Base-by-base conservation (phyloP, 2,329 filamentous ascomycete species). In the Cryphonectria naterciae region DNA sequence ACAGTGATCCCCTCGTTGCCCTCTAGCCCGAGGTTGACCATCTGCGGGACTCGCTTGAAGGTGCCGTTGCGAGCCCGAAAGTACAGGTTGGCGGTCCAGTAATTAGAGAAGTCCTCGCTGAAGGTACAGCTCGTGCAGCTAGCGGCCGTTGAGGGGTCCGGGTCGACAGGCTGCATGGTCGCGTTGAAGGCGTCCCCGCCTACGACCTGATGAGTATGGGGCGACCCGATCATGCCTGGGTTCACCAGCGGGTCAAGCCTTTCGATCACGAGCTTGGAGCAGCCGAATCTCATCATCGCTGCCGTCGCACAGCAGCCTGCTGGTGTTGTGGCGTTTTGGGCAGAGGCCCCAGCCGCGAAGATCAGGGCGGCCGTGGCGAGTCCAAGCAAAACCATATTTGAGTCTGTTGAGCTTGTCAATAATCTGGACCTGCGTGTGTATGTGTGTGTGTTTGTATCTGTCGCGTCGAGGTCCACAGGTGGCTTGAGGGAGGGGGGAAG, bases 131-230 rank as follows among this genome's bases (percentile, higher is more conserved):
- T 73, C 13, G 74, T 75, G 61, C 74, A 75, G 10, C 68, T 73
- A 17, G 63, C 70, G n/a, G 13, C 28, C 17, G 41, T 39, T 7
- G 62, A 65, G 17, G 70, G 72, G 22, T 73, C 72, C 39, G 25
- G 67, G 15, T 67, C 62, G 35, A 64, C 71, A 15, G 74, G 74
- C 41, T 75, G 72, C 80, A 82, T 81, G n/a, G 77, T 77, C 0
- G 76, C 76, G 70, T 81, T 82, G 78, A 82, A 82, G 4, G 80
- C 79, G 74, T 82, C 80, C 19, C 80, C 81, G 58, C 80, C 80
- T 17, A 81, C 78, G 46, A 82, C 77, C 73, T 82, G 80, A 69
- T 82, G 81, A 56, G 81, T 76, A 75, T 82, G 81, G 6, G 79
- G 74, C 19, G 79, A 80, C 15, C 79, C 79, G 35, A 76, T 75